Evolutionary conservation across 2,329 filamentous ascomycete species (phyloP), one percentile per base, ranked within the genome.

Genomic region (Penicillium palitans): DNA sequence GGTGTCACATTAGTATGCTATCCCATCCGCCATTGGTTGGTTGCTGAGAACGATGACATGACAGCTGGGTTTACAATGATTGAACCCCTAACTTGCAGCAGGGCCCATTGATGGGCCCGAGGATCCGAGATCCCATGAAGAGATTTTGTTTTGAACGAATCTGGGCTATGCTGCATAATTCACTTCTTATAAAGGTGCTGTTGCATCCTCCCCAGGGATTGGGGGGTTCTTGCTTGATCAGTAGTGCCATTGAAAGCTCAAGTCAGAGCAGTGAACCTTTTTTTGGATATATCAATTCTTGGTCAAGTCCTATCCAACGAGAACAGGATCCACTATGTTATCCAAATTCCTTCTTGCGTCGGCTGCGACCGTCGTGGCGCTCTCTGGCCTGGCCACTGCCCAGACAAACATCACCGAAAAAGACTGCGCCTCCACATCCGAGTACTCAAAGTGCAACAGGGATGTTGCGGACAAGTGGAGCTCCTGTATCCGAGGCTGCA

Each of bases 371-470:
- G 33, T 66, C 2, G 42, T 55, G 35, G 52, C 35, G n/a, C 15
- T 59, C 9, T 29, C 57, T 25, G 58, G 65, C 41, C n/a, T 63
- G 12, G 57, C 58, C 10, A 55, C 44, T 21, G 64, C 66, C 3
- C 67, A 69, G 40, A 67, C 61, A 35, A 69, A 69, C 44, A 66
- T 69, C 57, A 69, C 67, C 1, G 53, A 58, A 5, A 61, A 54
- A 24, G 55, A 46, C 46, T 69, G 67, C n/a, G 65, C 62, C 24
- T 60, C 60, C 17, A 51, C 61, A n/a, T 60, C 61, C 0, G 55
- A 52, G 13, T 69, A 61, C 50, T 58, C 45, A n/a, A 60, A 47
- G 10, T 69, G 67, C 51, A 69, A 68, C 31, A 46, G 46, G 29
- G 52, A 68, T 13, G 65, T 68, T 10, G 63, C 61, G 2, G 35